Conservation (phyloP, 2,329 filamentous ascomycete genomes). For the Fusarium heterosporum region DNA sequence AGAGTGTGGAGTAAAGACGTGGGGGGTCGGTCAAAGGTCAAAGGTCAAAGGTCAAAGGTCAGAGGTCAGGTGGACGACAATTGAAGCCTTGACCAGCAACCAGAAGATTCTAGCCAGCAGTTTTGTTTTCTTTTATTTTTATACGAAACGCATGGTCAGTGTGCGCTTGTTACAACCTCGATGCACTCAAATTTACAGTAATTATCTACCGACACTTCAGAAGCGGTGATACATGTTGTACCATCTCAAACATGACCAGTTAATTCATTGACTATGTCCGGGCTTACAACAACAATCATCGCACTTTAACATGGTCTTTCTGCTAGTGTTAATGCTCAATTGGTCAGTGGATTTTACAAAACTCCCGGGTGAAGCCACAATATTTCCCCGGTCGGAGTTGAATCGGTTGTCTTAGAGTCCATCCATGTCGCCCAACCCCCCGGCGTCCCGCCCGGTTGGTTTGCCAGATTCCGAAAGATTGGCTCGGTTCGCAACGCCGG, state of each 20-base stretch:
- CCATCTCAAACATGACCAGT: too few relatives aligned
- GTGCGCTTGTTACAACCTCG: not conserved
- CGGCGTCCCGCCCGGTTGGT: conserved; percentile 37
- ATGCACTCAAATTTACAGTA: not conserved
- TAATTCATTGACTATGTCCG: too few relatives aligned
- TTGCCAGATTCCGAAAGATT: conserved; percentile 43
- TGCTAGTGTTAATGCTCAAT: too few relatives aligned
- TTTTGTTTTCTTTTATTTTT: not conserved
- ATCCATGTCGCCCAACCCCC: conserved; percentile 28
- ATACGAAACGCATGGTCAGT: not conserved
- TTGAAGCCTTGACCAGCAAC: conserved; percentile 21
- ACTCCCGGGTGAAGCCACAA: conserved; percentile 20
- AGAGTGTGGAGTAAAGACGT: conserved; percentile 34
- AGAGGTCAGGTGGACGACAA: conserved; percentile 33
- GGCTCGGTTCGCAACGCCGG: conserved; percentile 39
- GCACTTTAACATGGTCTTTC: too few relatives aligned
- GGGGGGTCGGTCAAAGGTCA: conserved; percentile 13
- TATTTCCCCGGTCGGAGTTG: conserved; percentile 40
- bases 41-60: conserved; percentile 11
- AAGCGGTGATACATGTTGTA: not conserved
- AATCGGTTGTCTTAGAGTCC: conserved; percentile 7
- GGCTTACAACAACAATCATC: too few relatives aligned
- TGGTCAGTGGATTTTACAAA: not conserved
- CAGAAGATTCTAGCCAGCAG: conserved; percentile 20
- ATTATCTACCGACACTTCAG: not conserved